Evolutionary conservation across 257 asterid genomes (phyloP).

Genomic region (Cruciata laevipes): DNA sequence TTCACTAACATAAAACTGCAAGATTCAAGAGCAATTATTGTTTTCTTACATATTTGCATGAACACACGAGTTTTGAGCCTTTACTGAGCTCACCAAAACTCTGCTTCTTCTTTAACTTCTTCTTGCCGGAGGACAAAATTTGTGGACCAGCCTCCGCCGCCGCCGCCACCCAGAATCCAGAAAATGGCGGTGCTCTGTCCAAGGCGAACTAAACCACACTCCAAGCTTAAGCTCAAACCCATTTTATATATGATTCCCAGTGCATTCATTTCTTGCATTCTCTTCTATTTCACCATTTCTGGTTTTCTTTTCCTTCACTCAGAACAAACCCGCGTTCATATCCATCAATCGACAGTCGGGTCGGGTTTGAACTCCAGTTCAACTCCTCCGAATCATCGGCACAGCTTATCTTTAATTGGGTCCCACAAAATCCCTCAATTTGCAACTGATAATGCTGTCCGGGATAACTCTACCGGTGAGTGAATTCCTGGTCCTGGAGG

Average conservation of each 20-base stretch:
- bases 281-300: conserved; percentile 64
- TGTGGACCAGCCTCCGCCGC: neutral
- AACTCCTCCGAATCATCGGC: conserved; percentile 19
- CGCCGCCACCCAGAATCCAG: neutral
- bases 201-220: conserved; percentile 33
- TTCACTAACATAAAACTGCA: too few species aligned
- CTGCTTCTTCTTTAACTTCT: neutral
- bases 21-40: neutral
- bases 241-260: conserved; percentile 57
- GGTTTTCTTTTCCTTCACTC: conserved; percentile 37
- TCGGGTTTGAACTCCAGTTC: conserved; percentile 12
- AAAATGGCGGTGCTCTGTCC: conserved; percentile 41
- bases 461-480: conserved; percentile 4
- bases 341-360: conserved; percentile 19
- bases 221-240: conserved; percentile 19
- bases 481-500: neutral
- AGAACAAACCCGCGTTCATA: conserved; percentile 24
- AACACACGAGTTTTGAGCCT: neutral
- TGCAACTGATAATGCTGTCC: conserved; percentile 11
- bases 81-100: neutral
- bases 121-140: neutral
- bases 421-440: conserved; percentile 17
- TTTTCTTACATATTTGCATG: neutral
- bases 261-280: conserved; percentile 48
- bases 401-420: conserved; percentile 5